Base-by-base conservation (phyloP, 2,329 filamentous ascomycete genomes). In the Neoscytalidium dimidiatum region DNA sequence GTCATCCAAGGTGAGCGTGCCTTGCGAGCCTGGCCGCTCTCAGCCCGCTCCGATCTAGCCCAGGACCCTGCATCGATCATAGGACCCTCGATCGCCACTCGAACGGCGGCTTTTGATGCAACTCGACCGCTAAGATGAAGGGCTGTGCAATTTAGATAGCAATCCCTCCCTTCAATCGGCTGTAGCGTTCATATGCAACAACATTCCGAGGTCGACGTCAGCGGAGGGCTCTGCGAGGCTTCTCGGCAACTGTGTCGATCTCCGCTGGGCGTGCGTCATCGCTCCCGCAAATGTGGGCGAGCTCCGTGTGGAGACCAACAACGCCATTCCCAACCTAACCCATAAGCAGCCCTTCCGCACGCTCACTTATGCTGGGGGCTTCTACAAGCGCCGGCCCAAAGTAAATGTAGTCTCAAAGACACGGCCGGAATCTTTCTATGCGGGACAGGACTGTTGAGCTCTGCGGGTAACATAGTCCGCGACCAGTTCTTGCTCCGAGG, bases 241-340 rank as follows among this genome's bases (percentile, higher is more conserved):
- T 14, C 23, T 44, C 52, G 35, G 52, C 35, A 23, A 13, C n/a
- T 5, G 53, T 13, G 56, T 46, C 28, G 56, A 60, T 60, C 56
- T 11, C 56, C 41, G 26, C 56, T n/a, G 14, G 21, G 56, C 56
- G n/a, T 33, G 38, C 56, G 56, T 60, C 56, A 44, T 58, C 23
- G 53, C 53, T 29, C 49, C 49, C 29, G n/a, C 49, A 29, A 3
- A 11, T 49, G 46, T 7, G 23, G 11, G 23, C n/a, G n/a, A n/a
- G n/a, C 49, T 33, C 28, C 29, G 19, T 17, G 48, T 31, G 29
- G 49, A 52, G 49, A 35, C 49, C 14, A 5, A 9, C n/a, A n/a
- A n/a, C n/a, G n/a, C n/a, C n/a, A n/a, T n/a, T n/a, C 49, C 8
- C n/a, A 14, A 17, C 3, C 49, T 8, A 11, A 5, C 29, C 17